phyloP scores from a whole-genome alignment of 2,329 filamentous ascomycete genomes.

The Cercospora janseana region DNA sequence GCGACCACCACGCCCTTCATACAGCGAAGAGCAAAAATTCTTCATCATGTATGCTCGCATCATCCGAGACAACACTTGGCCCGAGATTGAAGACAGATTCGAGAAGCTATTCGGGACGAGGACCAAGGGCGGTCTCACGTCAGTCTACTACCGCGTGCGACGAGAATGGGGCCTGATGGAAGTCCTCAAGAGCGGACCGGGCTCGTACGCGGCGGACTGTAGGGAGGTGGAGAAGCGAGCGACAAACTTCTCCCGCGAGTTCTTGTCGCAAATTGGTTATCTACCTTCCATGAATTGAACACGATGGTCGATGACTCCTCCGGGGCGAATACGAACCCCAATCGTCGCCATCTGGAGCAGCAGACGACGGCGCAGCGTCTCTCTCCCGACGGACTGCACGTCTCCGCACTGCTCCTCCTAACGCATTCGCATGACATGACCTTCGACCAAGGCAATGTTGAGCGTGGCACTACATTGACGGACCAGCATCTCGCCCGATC shows the following conservation, averaged over 20 bases:
- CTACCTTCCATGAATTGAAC: constrained; percentile 15
- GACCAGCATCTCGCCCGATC: too few relatives aligned
- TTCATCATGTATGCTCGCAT: constrained; percentile 36
- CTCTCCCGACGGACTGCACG: too few relatives aligned
- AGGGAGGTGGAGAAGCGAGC: constrained; percentile 31
- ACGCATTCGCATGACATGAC: too few relatives aligned
- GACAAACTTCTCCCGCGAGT: constrained; percentile 32
- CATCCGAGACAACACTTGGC: constrained; percentile 33
- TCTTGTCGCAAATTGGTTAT: constrained; percentile 34
- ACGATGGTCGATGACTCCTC: too few relatives aligned
- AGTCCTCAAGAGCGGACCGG: constrained; percentile 34
- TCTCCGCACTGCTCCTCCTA: too few relatives aligned
- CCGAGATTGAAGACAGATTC: constrained; percentile 34
- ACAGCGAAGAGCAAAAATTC: constrained; percentile 39
- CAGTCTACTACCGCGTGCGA: constrained; percentile 38
- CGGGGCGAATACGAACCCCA: too few relatives aligned
- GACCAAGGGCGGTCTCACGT: constrained; percentile 36
- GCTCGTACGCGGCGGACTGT: constrained; percentile 30
- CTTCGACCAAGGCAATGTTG: too few relatives aligned
- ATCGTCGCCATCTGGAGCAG: too few relatives aligned
- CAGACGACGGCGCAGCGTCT: too few relatives aligned
- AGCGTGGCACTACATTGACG: too few relatives aligned
- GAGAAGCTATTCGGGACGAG: constrained; percentile 28
- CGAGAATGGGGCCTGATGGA: constrained; percentile 36
- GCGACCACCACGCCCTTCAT: constrained; percentile 32